Conservation (phyloP, 495 filamentous ascomycete species). For the Hypoxylon intermedium region DNA sequence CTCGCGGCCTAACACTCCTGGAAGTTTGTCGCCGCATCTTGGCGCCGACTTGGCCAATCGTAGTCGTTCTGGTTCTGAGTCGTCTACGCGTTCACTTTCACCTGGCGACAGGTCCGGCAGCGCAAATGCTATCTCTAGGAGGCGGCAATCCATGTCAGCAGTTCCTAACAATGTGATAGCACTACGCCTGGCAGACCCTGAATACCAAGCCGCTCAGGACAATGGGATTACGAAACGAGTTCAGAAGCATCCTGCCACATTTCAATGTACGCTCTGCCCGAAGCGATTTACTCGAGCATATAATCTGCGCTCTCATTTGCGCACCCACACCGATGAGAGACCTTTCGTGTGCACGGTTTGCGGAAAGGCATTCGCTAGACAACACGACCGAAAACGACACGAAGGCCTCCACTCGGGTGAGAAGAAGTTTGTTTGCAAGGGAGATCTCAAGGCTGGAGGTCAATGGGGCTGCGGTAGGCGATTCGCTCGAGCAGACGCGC, state of each 20-base stretch:
- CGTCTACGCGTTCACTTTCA: constrained; percentile 69
- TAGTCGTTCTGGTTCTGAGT: constrained; percentile 48
- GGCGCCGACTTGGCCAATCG: constrained; percentile 55
- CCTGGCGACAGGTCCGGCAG: constrained; percentile 65
- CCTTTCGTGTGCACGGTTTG: constrained; percentile 96
- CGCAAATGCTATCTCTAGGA: constrained; percentile 67
- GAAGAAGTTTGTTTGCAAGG: constrained; percentile 96
- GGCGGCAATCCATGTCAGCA: constrained; percentile 87
- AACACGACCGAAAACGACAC: constrained; percentile 90
- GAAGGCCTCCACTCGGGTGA: constrained; percentile 90
- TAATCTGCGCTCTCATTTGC: constrained; percentile 88
- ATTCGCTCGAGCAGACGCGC: constrained; percentile 93
- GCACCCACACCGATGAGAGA: constrained; percentile 90
- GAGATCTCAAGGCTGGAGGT: constrained; percentile 79
- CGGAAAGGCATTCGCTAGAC: constrained; percentile 94
- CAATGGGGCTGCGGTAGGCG: constrained; percentile 93
- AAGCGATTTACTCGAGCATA: constrained; percentile 90
- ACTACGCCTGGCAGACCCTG: constrained; percentile 86
- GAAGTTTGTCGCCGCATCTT: constrained; percentile 54
- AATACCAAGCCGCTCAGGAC: constrained; percentile 72
- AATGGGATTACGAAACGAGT: constrained; percentile 71
- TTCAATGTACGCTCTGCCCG: constrained; percentile 84
- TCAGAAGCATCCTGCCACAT: constrained; percentile 95
- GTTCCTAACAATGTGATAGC: constrained; percentile 91
- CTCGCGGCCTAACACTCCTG: constrained; percentile 48